These are phyloP conservation scores for Globisporangium carolinianum DNA, from an alignment of 352 stramenopile species.

Conservation along the genomic window DNA sequence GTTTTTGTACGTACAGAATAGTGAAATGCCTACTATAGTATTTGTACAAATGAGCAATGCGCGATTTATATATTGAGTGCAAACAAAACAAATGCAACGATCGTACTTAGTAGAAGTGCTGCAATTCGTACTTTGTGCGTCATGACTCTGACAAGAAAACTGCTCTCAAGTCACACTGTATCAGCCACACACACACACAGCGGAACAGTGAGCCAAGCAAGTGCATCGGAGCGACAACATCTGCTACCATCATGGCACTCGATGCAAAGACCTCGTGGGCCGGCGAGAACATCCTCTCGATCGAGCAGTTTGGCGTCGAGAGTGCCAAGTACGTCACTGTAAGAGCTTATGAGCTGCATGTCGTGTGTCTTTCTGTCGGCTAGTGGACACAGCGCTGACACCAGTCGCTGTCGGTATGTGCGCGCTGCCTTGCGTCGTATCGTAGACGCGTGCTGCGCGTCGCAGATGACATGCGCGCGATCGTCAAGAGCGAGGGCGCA, in stretches of 20 bases:
- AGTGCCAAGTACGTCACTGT: constrained; percentile 52
- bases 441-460: constrained; percentile 59
- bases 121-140: too few species aligned
- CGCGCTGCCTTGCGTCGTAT: background rate
- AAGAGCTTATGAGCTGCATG: too few species aligned
- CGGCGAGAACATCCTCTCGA: constrained; percentile 71
- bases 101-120: too few species aligned
- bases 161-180: too few species aligned
- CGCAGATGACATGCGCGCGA: constrained; percentile 77
- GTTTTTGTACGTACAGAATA: too few species aligned
- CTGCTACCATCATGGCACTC: constrained; percentile 22
- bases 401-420: background rate
- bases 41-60: too few species aligned
- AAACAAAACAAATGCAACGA: too few species aligned
- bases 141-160: too few species aligned
- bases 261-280: constrained; percentile 57
- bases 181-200: too few species aligned
- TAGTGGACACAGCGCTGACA: background rate
- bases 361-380: background rate
- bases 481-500: constrained; percentile 65
- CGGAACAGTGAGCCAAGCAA: too few species aligned
- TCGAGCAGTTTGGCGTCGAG: constrained; percentile 68
- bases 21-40: too few species aligned
- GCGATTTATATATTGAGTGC: too few species aligned
- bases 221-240: constrained; percentile 1